Conservation (phyloP, 768 basidiomycete genomes). For the Paxillus involutus region DNA sequence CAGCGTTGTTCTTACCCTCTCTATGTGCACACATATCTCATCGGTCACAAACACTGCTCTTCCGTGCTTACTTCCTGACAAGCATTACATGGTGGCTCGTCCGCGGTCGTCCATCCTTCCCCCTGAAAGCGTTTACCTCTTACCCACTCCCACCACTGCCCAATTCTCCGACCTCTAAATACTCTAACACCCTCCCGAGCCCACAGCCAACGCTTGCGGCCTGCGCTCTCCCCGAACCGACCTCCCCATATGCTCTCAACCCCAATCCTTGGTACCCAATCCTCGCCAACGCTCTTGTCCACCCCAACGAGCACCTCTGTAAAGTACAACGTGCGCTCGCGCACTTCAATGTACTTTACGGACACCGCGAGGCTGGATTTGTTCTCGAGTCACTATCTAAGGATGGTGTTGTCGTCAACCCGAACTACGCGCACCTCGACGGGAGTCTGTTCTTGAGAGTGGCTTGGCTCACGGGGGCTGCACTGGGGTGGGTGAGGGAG, state of each 20-base stretch:
- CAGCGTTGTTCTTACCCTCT: conserved; percentile 59
- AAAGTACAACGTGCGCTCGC: conserved; percentile 51
- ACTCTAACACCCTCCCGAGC: conserved; percentile 25
- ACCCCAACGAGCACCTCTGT: conserved; percentile 58
- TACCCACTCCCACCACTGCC: conserved; percentile 23
- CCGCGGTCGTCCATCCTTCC: conserved; percentile 52
- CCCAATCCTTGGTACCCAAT: conserved; percentile 64
- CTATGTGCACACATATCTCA: conserved; percentile 52
- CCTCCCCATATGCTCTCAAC: conserved; percentile 34
- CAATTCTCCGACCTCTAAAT: conserved; percentile 16
- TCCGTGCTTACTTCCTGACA: conserved; percentile 58
- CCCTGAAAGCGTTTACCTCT: conserved; percentile 50
- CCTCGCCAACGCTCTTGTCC: conserved; percentile 49
- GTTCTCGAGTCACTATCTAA: conserved; percentile 21
- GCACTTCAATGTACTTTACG: conserved; percentile 46
- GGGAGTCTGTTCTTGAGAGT: conserved; percentile 63
- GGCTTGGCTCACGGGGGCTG: conserved; percentile 50
- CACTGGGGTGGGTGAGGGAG: conserved; percentile 41
- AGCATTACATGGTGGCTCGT: conserved; percentile 55
- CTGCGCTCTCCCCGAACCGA: conserved; percentile 29
- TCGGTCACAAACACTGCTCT: conserved; percentile 51
- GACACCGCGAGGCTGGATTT: conserved; percentile 37
- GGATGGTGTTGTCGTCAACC: conserved; percentile 34
- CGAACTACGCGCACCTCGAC: conserved; percentile 51
- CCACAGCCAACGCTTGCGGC: conserved; percentile 15